Evolutionary conservation across 805 yeast genomes (phyloP).

Genomic region (Monosporozyma aerobia): DNA sequence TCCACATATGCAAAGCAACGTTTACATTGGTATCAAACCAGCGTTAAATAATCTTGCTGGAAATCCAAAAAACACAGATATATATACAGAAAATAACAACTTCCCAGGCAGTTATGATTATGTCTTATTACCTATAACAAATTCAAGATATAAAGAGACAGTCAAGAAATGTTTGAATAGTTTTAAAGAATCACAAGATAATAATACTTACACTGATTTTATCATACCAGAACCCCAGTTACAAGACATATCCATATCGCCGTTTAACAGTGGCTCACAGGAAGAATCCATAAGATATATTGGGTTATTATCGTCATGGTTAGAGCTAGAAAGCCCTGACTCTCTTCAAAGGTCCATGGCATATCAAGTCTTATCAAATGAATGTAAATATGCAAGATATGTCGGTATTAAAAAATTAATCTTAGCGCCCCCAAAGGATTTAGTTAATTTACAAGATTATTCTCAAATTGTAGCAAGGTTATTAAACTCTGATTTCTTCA

Average conservation of each 20-base stretch:
- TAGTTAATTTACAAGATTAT: conserved; percentile 42
- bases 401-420: conserved; percentile 49
- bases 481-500: conserved; percentile 14
- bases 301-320: conserved; percentile 59
- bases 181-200: not conserved
- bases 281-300: conserved; percentile 29
- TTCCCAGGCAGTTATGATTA: conserved; percentile 34
- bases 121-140: conserved; percentile 47
- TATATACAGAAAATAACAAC: not conserved
- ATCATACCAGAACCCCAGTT: conserved; percentile 25
- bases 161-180: conserved; percentile 17
- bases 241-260: conserved; percentile 28
- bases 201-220: conserved; percentile 5
- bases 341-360: conserved; percentile 42
- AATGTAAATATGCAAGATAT: conserved; percentile 48
- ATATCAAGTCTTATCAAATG: conserved; percentile 47
- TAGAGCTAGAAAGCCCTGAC: conserved; percentile 54
- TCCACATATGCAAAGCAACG: conserved; percentile 23
- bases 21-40: conserved; percentile 37
- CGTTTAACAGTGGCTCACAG: conserved; percentile 10
- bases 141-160: conserved; percentile 38
- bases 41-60: not conserved
- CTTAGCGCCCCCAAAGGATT: conserved; percentile 55
- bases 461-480: conserved; percentile 34
- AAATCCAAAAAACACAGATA: conserved; percentile 2